These are phyloP conservation scores for Stylonectria norvegica DNA, from an alignment of 2,329 filamentous ascomycete species.

Conservation along the genomic window DNA sequence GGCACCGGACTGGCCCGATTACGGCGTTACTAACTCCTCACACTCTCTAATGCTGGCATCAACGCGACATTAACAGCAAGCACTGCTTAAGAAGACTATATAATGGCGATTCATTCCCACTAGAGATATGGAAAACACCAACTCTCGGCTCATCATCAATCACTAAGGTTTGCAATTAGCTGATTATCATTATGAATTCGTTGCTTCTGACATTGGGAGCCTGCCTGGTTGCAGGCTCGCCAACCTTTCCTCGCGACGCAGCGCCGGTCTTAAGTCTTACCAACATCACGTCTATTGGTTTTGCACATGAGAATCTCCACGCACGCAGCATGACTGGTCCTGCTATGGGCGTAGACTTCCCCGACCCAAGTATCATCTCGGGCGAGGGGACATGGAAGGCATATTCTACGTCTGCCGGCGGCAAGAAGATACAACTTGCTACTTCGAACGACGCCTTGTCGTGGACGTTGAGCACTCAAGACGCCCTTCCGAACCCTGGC, in stretches of 20 bases:
- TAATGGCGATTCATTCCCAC: no score
- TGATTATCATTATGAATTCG: neutral
- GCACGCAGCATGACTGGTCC: neutral
- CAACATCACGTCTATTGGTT: neutral
- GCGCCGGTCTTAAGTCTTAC: neutral
- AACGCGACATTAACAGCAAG: no score
- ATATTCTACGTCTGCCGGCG: neutral
- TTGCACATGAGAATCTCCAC: neutral
- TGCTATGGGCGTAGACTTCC: neutral
- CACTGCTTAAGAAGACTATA: no score
- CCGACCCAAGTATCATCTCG: neutral
- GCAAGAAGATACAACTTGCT: neutral
- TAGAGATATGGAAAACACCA: no score
- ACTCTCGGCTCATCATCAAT: no score
- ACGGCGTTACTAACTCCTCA: no score
- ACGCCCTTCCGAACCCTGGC: neutral
- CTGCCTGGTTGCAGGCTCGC: neutral
- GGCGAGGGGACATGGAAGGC: neutral
- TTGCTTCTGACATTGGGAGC: neutral
- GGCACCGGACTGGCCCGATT: no score
- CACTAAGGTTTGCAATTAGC: no score
- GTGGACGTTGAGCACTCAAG: neutral
- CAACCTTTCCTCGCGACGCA: neutral
- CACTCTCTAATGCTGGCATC: no score
- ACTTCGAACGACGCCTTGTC: neutral